A percentile compares a stretch with the other conserved stretches of the same genome.
These are phyloP conservation scores for Symbiotaphrina buchneri DNA, from an alignment of 495 filamentous ascomycete species.

Conservation along the genomic window DNA sequence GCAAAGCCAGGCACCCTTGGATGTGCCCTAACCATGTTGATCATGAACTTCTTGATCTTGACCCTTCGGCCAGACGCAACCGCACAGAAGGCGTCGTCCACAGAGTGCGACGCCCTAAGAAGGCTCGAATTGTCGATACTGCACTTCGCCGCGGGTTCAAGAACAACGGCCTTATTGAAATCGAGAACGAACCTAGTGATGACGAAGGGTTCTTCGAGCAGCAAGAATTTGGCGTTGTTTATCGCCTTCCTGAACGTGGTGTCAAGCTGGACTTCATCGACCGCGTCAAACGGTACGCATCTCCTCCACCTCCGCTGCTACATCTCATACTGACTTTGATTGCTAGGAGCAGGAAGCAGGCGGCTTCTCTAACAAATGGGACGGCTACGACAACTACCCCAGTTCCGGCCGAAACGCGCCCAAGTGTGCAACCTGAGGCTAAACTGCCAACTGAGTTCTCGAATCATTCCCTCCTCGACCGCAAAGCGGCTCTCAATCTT, in stretches of 20 bases:
- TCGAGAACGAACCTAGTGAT: conserved; percentile 36
- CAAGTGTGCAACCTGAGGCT: conserved; percentile 1
- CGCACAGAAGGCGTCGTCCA: conserved; percentile 7
- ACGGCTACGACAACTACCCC: not conserved
- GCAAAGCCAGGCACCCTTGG: conserved; percentile 41
- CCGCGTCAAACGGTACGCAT: conserved; percentile 16
- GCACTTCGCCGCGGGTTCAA: conserved; percentile 29
- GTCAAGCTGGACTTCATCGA: conserved; percentile 61
- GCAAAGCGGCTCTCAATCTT: conserved; percentile 33
- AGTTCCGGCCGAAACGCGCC: not conserved
- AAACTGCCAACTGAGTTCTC: conserved; percentile 6
- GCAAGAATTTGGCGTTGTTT: conserved; percentile 30
- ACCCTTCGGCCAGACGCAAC: conserved; percentile 10
- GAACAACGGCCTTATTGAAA: conserved; percentile 63
- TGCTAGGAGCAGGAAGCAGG: not conserved
- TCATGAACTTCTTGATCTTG: conserved; percentile 23
- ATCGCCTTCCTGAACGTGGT: conserved; percentile 45
- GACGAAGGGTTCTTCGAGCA: conserved; percentile 30
- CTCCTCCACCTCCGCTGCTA: conserved; percentile 1
- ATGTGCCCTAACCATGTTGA: conserved; percentile 76
- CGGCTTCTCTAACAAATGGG: not conserved
- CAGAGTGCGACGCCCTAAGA: conserved; percentile 29
- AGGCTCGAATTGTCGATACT: conserved; percentile 20
- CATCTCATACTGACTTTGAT: not conserved
- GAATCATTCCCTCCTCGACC: conserved; percentile 16